phyloP scores from a whole-genome alignment of 805 yeast genomes.

The Starmerella vaccinii region DNA sequence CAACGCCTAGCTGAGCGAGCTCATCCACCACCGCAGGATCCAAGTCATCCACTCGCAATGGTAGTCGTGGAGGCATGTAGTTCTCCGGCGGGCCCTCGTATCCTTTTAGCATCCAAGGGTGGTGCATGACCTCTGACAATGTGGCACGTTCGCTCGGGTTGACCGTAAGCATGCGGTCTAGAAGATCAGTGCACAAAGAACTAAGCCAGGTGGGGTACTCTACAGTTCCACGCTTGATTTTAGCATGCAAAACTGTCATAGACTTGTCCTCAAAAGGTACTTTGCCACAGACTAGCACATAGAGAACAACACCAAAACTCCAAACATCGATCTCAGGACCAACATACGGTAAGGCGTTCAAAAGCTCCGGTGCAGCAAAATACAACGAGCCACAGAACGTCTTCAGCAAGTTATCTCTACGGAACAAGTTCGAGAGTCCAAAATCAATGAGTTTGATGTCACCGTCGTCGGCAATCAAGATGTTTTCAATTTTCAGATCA shows the following conservation, averaged over 20 bases:
- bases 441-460: constrained; percentile 93
- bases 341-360: constrained; percentile 80
- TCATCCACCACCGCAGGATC: constrained; percentile 58
- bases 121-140: constrained; percentile 65
- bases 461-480: constrained; percentile 85
- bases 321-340: constrained; percentile 98
- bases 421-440: constrained; percentile 82
- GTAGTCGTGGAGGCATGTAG: constrained; percentile 67
- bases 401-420: constrained; percentile 59
- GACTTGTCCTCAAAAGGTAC: constrained; percentile 96
- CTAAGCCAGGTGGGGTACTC: constrained; percentile 81
- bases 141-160: constrained; percentile 74
- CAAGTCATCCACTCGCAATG: constrained; percentile 54
- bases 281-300: constrained; percentile 92
- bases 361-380: constrained; percentile 95
- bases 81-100: constrained; percentile 62
- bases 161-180: constrained; percentile 85
- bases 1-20: constrained; percentile 71
- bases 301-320: constrained; percentile 95
- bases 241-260: constrained; percentile 83
- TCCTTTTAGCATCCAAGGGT: constrained; percentile 93
- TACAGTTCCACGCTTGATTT: constrained; percentile 83
- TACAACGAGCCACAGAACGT: constrained; percentile 96
- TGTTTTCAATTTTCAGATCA: constrained; percentile 91
- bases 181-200: constrained; percentile 64